These are phyloP conservation scores for Paecilomyces sp. DNA, from an alignment of 2,329 filamentous ascomycete species.

Conservation along the genomic window DNA sequence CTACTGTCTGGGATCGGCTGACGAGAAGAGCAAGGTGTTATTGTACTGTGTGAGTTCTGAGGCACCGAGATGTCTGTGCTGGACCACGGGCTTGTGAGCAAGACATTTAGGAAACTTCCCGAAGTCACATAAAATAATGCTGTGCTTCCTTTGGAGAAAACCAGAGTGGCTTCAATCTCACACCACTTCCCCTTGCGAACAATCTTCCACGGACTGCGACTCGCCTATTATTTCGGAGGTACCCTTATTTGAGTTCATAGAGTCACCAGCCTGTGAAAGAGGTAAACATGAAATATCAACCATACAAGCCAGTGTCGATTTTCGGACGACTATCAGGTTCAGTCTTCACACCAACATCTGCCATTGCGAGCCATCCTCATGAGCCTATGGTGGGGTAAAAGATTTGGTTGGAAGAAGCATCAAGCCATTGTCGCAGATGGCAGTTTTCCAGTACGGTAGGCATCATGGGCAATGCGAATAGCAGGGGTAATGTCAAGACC, in stretches of 20 bases:
- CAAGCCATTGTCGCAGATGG: not conserved
- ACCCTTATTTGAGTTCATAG: too few relatives aligned
- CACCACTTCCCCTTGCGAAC: too few relatives aligned
- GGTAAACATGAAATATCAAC: not conserved
- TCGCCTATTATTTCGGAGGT: too few relatives aligned
- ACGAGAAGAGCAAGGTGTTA: not conserved
- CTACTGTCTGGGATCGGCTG: not conserved
- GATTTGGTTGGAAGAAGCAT: not conserved
- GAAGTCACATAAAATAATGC: too few relatives aligned
- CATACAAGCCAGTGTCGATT: not conserved
- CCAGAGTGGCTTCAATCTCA: too few relatives aligned
- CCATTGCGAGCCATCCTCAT: not conserved
- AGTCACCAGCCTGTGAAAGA: not conserved
- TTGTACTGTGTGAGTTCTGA: not conserved
- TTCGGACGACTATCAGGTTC: not conserved
- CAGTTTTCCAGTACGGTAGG: not conserved
- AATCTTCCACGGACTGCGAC: too few relatives aligned
- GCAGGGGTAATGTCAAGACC: not conserved
- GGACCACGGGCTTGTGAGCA: not conserved
- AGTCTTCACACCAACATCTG: not conserved
- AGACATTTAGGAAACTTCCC: not conserved
- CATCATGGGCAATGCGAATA: not conserved
- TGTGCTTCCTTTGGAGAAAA: too few relatives aligned
- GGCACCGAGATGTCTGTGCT: not conserved
- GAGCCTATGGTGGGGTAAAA: not conserved